Percentiles rank a stretch among this genome's conserved stretches.
Conservation (phyloP, 306 rosid genomes). For the Casuarina glauca region DNA sequence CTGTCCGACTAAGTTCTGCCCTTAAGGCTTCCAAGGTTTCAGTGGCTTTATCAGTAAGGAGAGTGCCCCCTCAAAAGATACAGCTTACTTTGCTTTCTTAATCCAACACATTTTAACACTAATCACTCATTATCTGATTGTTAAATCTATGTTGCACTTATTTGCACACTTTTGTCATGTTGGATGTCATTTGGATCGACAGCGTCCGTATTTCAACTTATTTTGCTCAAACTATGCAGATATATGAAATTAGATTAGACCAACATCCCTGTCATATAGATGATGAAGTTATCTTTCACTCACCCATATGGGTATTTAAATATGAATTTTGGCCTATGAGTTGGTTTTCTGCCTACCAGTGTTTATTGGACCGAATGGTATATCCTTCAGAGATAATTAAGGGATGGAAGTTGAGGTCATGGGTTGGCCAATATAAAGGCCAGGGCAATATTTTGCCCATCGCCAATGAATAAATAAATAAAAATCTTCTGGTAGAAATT, state of each 20-base stretch:
- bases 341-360: neutral
- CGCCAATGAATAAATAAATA: neutral
- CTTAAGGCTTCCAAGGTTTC: too few relatives aligned
- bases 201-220: neutral
- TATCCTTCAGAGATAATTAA: neutral
- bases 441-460: neutral
- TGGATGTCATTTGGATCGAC: neutral
- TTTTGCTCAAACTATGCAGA: neutral
- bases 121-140: too few relatives aligned
- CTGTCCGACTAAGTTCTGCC: too few relatives aligned
- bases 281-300: neutral
- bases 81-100: too few relatives aligned
- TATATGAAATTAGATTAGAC: neutral
- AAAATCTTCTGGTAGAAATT: neutral
- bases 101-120: too few relatives aligned
- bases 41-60: too few relatives aligned
- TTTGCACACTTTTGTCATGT: neutral
- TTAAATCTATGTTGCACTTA: too few relatives aligned
- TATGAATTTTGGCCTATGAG: neutral
- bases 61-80: too few relatives aligned
- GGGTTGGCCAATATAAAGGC: neutral
- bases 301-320: neutral
- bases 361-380: neutral
- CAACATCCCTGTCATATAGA: neutral
- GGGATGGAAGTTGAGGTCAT: neutral